Evolutionary conservation across 179 eudicot species (phyloP).

Genomic region (Carnegiea gigantea): DNA sequence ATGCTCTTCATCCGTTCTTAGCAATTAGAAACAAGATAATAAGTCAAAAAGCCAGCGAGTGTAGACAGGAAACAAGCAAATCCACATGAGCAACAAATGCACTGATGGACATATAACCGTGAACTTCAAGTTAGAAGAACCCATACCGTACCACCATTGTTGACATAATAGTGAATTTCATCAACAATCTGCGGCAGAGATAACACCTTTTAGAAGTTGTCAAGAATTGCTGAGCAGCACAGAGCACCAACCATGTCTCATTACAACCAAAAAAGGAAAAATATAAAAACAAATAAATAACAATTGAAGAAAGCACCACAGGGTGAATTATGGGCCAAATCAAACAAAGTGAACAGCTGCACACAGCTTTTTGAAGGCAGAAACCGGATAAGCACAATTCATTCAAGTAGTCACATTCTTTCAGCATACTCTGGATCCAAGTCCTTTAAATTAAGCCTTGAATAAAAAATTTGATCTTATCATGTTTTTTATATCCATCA

Average conservation of each 20-base stretch:
- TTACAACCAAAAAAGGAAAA: background rate
- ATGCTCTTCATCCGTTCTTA: no score
- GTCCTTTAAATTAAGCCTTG: no score
- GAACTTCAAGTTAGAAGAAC: slow-evolving; percentile 5
- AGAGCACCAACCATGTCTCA: background rate
- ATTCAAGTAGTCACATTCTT: no score
- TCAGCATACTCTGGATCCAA: no score
- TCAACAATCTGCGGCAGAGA: slow-evolving; percentile 64
- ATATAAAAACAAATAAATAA: background rate
- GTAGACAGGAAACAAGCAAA: background rate
- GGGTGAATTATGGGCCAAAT: background rate
- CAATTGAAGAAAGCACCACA: background rate
- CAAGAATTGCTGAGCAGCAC: background rate
- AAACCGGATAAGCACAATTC: no score
- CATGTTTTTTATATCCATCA: no score
- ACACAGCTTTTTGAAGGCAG: no score
- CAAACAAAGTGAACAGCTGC: no score
- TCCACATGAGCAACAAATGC: background rate
- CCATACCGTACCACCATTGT: slow-evolving; percentile 76
- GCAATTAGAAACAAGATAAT: no score
- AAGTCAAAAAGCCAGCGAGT: background rate
- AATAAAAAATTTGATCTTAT: no score
- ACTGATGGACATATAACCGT: background rate
- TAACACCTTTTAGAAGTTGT: slow-evolving; percentile 1
- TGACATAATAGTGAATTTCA: slow-evolving; percentile 61